phyloP scores from a whole-genome alignment of 257 asterid species.

The Salvia rosmarinus region DNA sequence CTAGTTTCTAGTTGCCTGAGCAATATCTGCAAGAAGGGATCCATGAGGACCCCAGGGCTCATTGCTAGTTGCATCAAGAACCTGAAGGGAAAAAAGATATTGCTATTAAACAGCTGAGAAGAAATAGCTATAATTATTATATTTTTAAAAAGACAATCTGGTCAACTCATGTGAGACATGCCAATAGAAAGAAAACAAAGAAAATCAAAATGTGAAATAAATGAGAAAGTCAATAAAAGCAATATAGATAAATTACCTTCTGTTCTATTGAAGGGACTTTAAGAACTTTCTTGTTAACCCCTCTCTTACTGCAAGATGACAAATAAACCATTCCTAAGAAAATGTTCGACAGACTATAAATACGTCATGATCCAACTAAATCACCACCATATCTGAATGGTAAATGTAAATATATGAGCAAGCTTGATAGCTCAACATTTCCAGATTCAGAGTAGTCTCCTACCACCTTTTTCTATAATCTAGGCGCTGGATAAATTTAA shows the following conservation, averaged over 20 bases:
- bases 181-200: neutral
- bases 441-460: neutral
- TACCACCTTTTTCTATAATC: neutral
- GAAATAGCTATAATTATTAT: neutral
- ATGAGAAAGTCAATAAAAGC: slow-evolving; percentile 13
- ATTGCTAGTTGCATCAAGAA: slow-evolving; percentile 97
- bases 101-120: slow-evolving; percentile 19
- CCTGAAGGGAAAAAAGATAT: slow-evolving; percentile 50
- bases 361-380: slow-evolving; percentile 14
- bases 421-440: slow-evolving; percentile 9
- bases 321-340: slow-evolving; percentile 28
- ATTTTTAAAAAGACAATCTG: neutral
- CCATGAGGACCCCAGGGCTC: slow-evolving; percentile 99
- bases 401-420: neutral
- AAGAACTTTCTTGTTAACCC: slow-evolving; percentile 92
- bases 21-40: slow-evolving; percentile 87
- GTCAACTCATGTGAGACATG: neutral
- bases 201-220: slow-evolving; percentile 6
- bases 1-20: slow-evolving; percentile 88
- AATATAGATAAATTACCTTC: slow-evolving; percentile 56
- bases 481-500: neutral
- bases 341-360: neutral
- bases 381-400: neutral
- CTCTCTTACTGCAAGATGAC: slow-evolving; percentile 86
- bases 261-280: slow-evolving; percentile 93